Conservation (phyloP, 768 basidiomycete species). For the Collybia mongolica region DNA sequence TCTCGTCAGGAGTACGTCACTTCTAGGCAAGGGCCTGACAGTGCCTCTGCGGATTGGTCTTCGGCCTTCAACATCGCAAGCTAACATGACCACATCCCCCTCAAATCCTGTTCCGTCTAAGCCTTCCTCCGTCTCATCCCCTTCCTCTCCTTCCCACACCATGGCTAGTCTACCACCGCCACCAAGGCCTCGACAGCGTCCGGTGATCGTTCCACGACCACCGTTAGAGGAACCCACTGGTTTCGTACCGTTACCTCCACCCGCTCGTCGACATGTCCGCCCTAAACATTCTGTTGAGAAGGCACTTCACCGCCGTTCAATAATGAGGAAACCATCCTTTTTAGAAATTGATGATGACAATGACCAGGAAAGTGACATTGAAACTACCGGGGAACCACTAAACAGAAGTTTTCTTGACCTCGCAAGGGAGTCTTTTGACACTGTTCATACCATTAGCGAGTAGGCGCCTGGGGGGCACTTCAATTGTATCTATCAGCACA, state of each 20-base stretch:
- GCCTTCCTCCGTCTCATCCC: background rate
- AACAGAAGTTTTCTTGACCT: conserved; percentile 51
- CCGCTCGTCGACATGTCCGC: conserved; percentile 21
- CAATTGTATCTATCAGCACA: conserved; percentile 2
- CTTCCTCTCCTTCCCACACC: conserved; percentile 20
- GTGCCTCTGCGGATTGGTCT: conserved; percentile 15
- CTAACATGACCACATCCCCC: conserved; percentile 18
- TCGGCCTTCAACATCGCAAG: conserved; percentile 37
- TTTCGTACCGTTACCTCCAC: conserved; percentile 29
- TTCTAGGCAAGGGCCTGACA: conserved; percentile 13
- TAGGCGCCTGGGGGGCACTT: conserved; percentile 8
- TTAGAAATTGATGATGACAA: conserved; percentile 62
- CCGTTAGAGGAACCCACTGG: conserved; percentile 1
- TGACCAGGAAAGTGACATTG: conserved; percentile 27
- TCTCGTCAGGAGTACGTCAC: conserved; percentile 18
- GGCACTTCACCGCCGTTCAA: conserved; percentile 43
- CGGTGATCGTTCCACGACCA: conserved; percentile 20
- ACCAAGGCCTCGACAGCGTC: conserved; percentile 40
- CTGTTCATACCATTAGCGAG: conserved; percentile 30
- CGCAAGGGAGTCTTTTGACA: conserved; percentile 52
- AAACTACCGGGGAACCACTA: conserved; percentile 17
- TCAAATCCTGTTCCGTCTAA: conserved; percentile 14
- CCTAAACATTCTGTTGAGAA: conserved; percentile 36
- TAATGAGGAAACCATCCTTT: conserved; percentile 72
- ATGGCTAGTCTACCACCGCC: conserved; percentile 53